phyloP scores from a whole-genome alignment of 371 early-diverging fungal genomes.

The Circinella umbellata region DNA sequence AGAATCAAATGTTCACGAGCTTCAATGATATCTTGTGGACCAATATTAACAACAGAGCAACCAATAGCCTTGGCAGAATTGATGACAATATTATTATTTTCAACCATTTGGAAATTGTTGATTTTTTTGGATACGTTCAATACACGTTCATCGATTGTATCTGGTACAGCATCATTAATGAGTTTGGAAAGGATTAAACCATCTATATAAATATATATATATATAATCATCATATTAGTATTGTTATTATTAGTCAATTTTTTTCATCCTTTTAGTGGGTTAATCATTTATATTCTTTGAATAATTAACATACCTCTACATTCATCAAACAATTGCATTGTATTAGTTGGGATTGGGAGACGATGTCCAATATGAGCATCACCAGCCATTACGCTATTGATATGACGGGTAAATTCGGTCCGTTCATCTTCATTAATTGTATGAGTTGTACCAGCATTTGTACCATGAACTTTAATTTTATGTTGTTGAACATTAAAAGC shows the following conservation, averaged over 20 bases:
- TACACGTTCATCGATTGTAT: slow-evolving; percentile 97
- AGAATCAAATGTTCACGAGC: slow-evolving; percentile 93
- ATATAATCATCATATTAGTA: neutral
- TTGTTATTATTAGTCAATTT: no score
- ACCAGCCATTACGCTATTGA: slow-evolving; percentile 83
- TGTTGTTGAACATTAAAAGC: slow-evolving; percentile 70
- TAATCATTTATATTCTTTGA: no score
- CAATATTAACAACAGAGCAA: slow-evolving; percentile 95
- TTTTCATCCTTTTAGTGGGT: no score
- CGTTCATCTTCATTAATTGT: slow-evolving; percentile 98
- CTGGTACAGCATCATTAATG: slow-evolving; percentile 95
- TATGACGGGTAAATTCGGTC: slow-evolving; percentile 92
- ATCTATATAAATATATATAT: slow-evolving; percentile 50
- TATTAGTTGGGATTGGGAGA: slow-evolving; percentile 89
- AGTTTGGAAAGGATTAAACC: slow-evolving; percentile 95
- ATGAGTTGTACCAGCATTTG: slow-evolving; percentile 87
- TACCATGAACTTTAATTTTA: slow-evolving; percentile 87
- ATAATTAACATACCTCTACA: slow-evolving; percentile 63
- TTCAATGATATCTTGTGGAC: slow-evolving; percentile 92
- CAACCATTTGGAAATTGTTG: slow-evolving; percentile 94
- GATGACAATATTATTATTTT: slow-evolving; percentile 97
- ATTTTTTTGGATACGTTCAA: slow-evolving; percentile 84
- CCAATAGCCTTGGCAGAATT: slow-evolving; percentile 98
- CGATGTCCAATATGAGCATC: slow-evolving; percentile 84
- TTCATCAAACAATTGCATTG: slow-evolving; percentile 96